Percentiles rank a stretch among this genome's conserved stretches.
phyloP scores from a whole-genome alignment of 345 rosid genomes.

The Aquilaria sinensis region DNA sequence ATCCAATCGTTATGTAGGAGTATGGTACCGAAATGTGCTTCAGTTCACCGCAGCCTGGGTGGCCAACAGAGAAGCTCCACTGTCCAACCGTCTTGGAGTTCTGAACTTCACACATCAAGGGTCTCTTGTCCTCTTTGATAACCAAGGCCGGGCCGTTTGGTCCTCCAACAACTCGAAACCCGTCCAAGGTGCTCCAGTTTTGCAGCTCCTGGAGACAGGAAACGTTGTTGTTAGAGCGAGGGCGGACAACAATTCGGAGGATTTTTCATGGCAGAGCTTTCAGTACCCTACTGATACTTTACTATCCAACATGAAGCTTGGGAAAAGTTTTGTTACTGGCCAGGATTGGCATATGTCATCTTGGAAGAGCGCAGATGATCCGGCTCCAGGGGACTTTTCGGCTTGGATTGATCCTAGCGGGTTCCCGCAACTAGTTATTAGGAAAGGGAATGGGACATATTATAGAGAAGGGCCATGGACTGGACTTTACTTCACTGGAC shows the following conservation, averaged over 20 bases:
- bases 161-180: constrained; percentile 22
- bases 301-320: constrained; percentile 39
- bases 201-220: constrained; percentile 34
- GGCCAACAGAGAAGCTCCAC: constrained; percentile 31
- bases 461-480: constrained; percentile 34
- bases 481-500: constrained; percentile 26
- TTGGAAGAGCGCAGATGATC: constrained; percentile 37
- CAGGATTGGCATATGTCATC: constrained; percentile 16
- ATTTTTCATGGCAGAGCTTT: constrained; percentile 37
- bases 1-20: constrained; percentile 28
- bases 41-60: constrained; percentile 34
- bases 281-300: constrained; percentile 37
- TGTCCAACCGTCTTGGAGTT: constrained; percentile 15
- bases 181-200: constrained; percentile 15
- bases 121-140: constrained; percentile 25
- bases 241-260: neutral
- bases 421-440: constrained; percentile 17
- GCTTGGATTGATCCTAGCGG: constrained; percentile 18
- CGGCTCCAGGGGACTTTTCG: constrained; percentile 22
- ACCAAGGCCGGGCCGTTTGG: constrained; percentile 19
- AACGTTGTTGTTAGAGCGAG: constrained; percentile 34
- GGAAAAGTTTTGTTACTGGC: constrained; percentile 16
- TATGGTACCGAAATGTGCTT: constrained; percentile 30
- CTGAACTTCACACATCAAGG: constrained; percentile 19
- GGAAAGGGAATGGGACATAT: neutral